These are phyloP conservation scores for Pyracantha coccinea DNA, from an alignment of 331 rosid species.

Conservation along the genomic window DNA sequence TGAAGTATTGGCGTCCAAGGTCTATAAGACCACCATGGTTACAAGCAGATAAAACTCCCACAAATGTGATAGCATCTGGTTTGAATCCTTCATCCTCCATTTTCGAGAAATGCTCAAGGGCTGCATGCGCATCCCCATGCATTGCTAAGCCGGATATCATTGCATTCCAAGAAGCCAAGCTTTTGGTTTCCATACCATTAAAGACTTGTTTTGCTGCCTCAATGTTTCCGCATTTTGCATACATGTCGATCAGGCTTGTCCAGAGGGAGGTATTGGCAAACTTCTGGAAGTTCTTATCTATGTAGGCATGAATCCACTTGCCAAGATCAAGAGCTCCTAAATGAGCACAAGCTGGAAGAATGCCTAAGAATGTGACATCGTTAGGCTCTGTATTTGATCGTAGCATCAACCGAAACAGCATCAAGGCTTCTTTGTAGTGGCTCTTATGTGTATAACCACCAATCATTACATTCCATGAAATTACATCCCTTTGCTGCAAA, in stretches of 20 bases:
- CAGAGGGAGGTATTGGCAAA: constrained; percentile 43
- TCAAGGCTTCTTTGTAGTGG: constrained; percentile 52
- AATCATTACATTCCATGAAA: constrained; percentile 79
- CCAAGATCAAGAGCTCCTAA: constrained; percentile 87
- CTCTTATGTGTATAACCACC: constrained; percentile 55
- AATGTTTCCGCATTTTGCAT: constrained; percentile 79
- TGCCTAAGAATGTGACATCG: constrained; percentile 59
- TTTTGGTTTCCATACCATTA: constrained; percentile 31
- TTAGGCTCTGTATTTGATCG: constrained; percentile 49
- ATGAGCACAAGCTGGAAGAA: constrained; percentile 75
- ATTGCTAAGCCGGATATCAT: no score
- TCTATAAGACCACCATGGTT: constrained; percentile 63
- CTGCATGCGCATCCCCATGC: constrained; percentile 38
- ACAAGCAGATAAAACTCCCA: constrained; percentile 78
- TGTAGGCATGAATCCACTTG: constrained; percentile 80
- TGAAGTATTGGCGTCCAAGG: constrained; percentile 49
- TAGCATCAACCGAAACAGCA: constrained; percentile 52
- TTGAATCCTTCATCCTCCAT: constrained; percentile 39
- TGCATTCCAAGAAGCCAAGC: constrained; percentile 62
- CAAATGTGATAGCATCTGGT: constrained; percentile 79
- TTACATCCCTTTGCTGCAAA: constrained; percentile 46
- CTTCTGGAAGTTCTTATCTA: constrained; percentile 41
- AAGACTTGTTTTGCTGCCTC: constrained; percentile 60
- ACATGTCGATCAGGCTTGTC: constrained; percentile 74
- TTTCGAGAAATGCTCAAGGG: constrained; percentile 43